phyloP scores from a whole-genome alignment of 192 early-diverging fungal genomes.

The Hyaloraphidium curvatum region DNA sequence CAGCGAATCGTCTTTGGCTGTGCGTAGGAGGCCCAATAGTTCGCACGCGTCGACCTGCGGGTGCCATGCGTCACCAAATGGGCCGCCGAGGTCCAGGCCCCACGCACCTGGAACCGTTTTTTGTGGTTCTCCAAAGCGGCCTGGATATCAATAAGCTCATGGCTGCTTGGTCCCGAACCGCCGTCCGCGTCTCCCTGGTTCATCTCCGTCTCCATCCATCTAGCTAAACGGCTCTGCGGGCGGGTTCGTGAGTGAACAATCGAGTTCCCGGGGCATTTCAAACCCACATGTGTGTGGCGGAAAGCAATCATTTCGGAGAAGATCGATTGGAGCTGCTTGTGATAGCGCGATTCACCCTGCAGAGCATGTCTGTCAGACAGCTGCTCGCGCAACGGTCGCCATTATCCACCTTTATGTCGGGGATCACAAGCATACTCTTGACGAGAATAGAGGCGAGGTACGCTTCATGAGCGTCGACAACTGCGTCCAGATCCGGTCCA shows the following conservation, averaged over 20 bases:
- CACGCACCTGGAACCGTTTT: too few relatives aligned
- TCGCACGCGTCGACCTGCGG: background rate
- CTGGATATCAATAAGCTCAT: background rate
- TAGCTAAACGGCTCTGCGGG: too few relatives aligned
- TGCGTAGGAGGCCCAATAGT: background rate
- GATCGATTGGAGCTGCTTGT: background rate
- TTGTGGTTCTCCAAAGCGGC: too few relatives aligned
- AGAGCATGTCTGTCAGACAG: background rate
- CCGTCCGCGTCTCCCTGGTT: too few relatives aligned
- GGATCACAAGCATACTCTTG: too few relatives aligned
- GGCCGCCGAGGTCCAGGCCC: too few relatives aligned
- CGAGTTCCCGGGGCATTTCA: background rate
- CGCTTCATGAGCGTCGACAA: background rate
- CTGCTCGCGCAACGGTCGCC: background rate
- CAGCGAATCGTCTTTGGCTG: constrained; percentile 36
- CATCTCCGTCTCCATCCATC: too few relatives aligned
- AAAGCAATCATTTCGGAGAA: background rate
- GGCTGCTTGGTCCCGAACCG: background rate
- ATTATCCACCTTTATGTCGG: background rate
- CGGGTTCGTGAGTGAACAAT: too few relatives aligned
- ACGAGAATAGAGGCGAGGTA: too few relatives aligned
- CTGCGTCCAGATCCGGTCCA: background rate
- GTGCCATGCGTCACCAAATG: background rate
- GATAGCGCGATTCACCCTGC: background rate
- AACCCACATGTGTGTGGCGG: background rate